Percentiles rank a stretch among this genome's conserved stretches.
phyloP scores from a whole-genome alignment of 2,329 filamentous ascomycete species.

The Trichocomaceae sp. region DNA sequence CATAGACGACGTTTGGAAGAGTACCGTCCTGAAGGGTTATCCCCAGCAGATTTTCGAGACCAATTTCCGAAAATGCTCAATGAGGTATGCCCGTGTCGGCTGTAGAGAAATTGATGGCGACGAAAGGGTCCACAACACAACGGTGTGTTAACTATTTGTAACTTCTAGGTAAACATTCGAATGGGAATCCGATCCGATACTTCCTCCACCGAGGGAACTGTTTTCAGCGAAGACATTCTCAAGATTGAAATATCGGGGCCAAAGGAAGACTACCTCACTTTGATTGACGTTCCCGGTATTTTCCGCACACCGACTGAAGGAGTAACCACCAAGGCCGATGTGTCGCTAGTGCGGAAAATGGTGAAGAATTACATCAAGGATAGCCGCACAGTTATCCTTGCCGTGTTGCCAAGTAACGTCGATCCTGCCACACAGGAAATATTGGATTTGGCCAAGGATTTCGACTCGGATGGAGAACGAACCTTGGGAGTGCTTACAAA shows the following conservation, averaged over 20 bases:
- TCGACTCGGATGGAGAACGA: conserved; percentile 85
- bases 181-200: background rate
- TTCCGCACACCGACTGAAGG: conserved; percentile 15
- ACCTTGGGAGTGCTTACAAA: conserved; percentile 98
- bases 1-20: background rate
- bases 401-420: conserved; percentile 94
- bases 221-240: conserved; percentile 5
- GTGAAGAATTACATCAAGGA: conserved; percentile 98
- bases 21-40: background rate
- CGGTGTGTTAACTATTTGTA: background rate
- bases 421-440: conserved; percentile 98
- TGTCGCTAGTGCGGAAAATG: conserved; percentile 57
- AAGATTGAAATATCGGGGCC: conserved; percentile 5
- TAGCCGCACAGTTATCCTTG: conserved; percentile 95
- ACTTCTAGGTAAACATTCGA: background rate
- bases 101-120: background rate
- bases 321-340: conserved; percentile 25
- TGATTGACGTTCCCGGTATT: conserved; percentile 11
- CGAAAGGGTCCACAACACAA: background rate
- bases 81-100: background rate
- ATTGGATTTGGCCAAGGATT: conserved; percentile 90
- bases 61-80: background rate
- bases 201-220: background rate
- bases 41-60: background rate
- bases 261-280: conserved; percentile 5